Evolutionary conservation across 2,329 filamentous ascomycete species (phyloP), one percentile per base, ranked within the genome.

Genomic region (Huntiella decipiens): DNA sequence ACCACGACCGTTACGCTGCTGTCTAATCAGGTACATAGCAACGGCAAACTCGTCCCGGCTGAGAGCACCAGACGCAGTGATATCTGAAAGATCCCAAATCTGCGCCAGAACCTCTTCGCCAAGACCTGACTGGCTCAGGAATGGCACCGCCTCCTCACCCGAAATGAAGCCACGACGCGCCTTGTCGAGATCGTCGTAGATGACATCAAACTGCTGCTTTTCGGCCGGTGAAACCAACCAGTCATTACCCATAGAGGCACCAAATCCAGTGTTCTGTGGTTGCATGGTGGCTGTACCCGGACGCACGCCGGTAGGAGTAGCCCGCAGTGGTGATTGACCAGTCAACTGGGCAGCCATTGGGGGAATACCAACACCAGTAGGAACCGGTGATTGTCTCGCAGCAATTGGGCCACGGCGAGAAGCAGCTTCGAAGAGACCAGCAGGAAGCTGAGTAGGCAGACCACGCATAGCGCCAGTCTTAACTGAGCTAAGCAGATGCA

Each of bases 61-160:
- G 47, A 98, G 66, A 48, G 81, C 79, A 8, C 91, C 91, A 54
- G 87, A 82, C 5, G 85, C 91, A 56, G 84, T 85, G 61, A 95
- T 85, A 61, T 98, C 91, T 11, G 91, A 81, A 28, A 98, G 73
- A 59, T 98, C 91, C 91, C 91, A 98, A 52, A 98, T 93, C 55
- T 92, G 83, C 28, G 91, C 91, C 45, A 98, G 67, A 7, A 75
- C 76, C 55, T 95, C 88, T 58, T 96, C 88, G 1, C 84, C 75
- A 11, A 98, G 70, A 48, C 83, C 81, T 1, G 88, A 94, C 60
- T 94, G 86, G 58, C 82, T 88, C 60, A 98, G 84, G 63, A 96
- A 98, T 6, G 77, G 73, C 6, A 96, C 91, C 2, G 88, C 91
- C 61, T 96, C 86, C 55, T 96, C 88, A 52, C 91, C 91, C 31